Evolutionary conservation across 1,284 basidiomycete genomes (phyloP).

Genomic region (Cutaneotrichosporon daszewskae): DNA sequence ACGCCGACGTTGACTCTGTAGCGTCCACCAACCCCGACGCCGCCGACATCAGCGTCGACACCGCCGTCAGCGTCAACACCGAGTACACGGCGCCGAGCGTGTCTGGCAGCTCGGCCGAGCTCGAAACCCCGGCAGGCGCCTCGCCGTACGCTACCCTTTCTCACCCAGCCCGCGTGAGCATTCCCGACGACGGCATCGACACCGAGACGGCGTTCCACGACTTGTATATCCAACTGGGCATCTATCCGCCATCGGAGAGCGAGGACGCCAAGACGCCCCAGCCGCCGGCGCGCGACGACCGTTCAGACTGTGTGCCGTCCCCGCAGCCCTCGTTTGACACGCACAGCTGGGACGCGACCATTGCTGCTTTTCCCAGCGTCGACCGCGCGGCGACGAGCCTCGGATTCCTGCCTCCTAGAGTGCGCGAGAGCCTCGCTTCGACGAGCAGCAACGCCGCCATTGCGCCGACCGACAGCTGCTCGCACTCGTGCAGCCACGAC

Average conservation of each 20-base stretch:
- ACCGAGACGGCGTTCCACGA: constrained; percentile 28
- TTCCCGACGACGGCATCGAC: background rate
- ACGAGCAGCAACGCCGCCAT: constrained; percentile 1
- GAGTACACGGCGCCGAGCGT: too few relatives aligned
- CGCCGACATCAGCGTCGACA: too few relatives aligned
- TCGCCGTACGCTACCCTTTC: background rate
- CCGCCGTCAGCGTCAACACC: too few relatives aligned
- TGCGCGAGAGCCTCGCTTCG: constrained; percentile 6
- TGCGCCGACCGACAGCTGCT: constrained; percentile 6
- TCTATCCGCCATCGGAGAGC: constrained; percentile 31
- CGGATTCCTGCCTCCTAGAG: background rate
- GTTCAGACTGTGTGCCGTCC: too few relatives aligned
- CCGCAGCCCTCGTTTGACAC: background rate
- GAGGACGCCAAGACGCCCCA: background rate
- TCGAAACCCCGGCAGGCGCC: background rate
- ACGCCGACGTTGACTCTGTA: too few relatives aligned
- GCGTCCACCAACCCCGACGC: too few relatives aligned
- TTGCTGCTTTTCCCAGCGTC: constrained; percentile 27
- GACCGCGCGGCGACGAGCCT: constrained; percentile 9
- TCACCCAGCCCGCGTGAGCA: too few relatives aligned
- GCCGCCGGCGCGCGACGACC: background rate
- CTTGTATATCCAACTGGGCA: constrained; percentile 41
- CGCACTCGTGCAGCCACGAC: background rate
- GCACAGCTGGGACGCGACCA: constrained; percentile 28
- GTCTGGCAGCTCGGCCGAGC: background rate